These are phyloP conservation scores for Eucalyptus virginea DNA, from an alignment of 345 rosid species.

Conservation along the genomic window DNA sequence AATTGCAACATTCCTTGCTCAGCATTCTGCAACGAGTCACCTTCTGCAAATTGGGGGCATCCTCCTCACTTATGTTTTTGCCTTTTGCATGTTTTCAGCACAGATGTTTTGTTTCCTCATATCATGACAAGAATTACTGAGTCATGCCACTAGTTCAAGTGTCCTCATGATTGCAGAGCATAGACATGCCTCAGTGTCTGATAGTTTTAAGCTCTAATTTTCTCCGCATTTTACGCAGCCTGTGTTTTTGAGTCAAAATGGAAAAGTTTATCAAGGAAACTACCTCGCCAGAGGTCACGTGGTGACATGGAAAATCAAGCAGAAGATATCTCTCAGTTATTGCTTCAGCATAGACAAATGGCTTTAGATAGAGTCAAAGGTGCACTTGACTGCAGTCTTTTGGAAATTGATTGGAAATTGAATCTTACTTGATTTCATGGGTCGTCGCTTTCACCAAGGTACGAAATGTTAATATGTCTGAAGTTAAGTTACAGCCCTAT, in stretches of 20 bases:
- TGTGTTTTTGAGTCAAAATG: constrained; percentile 41
- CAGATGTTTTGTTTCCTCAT: not conserved
- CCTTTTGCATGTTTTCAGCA: not conserved
- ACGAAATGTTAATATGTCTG: not conserved
- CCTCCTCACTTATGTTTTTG: not conserved
- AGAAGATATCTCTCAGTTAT: constrained; percentile 3
- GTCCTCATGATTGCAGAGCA: not conserved
- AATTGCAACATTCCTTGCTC: not conserved
- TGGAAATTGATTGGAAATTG: constrained; percentile 35
- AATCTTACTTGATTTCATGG: not conserved
- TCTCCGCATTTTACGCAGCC: constrained; percentile 4
- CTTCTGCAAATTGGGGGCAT: not conserved
- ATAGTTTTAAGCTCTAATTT: not conserved
- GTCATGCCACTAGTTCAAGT: not conserved
- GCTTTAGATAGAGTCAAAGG: constrained; percentile 23
- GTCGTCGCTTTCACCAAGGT: not conserved
- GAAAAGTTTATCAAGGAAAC: constrained; percentile 35
- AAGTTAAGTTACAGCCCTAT: not conserved
- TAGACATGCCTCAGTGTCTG: not conserved
- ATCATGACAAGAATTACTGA: not conserved
- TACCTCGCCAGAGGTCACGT: constrained; percentile 13
- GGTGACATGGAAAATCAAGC: not conserved
- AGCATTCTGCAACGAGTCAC: not conserved
- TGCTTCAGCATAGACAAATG: constrained; percentile 35
- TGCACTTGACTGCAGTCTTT: constrained; percentile 18